Conservation (phyloP, 2,329 filamentous ascomycete genomes). For the Colletotrichum orbiculare region DNA sequence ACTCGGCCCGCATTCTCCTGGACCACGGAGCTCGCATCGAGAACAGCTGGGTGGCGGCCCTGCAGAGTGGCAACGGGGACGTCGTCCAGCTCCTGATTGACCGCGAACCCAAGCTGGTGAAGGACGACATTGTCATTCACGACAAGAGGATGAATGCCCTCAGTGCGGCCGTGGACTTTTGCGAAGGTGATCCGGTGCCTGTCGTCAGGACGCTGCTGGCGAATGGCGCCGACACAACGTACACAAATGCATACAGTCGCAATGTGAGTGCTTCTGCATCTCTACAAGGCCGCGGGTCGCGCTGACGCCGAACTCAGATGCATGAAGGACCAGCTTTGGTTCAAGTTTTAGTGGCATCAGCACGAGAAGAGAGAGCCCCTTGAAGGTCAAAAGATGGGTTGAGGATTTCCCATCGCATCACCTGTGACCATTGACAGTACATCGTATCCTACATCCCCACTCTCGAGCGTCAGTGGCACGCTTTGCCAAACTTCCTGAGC, state of each 20-base stretch:
- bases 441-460: background rate
- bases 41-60: conserved; percentile 2
- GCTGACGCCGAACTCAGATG: background rate
- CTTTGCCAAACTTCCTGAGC: conserved; percentile 59
- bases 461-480: conserved; percentile 49
- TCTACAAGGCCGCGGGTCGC: no score
- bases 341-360: background rate
- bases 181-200: background rate
- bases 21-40: conserved; percentile 2
- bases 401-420: no score
- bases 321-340: conserved; percentile 1
- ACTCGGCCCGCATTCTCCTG: background rate
- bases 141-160: conserved; percentile 5
- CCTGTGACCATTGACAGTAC: background rate
- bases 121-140: background rate
- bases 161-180: background rate
- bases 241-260: conserved; percentile 9
- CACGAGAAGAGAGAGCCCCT: background rate
- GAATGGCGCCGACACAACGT: conserved; percentile 6
- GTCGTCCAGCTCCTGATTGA: conserved; percentile 10
- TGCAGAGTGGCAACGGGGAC: background rate
- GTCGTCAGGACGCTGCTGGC: background rate
- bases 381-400: background rate
- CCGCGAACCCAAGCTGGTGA: background rate
- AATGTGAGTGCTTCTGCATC: background rate